Base-by-base conservation (phyloP, 306 rosid genomes). In the Cicer chorassanicum region DNA sequence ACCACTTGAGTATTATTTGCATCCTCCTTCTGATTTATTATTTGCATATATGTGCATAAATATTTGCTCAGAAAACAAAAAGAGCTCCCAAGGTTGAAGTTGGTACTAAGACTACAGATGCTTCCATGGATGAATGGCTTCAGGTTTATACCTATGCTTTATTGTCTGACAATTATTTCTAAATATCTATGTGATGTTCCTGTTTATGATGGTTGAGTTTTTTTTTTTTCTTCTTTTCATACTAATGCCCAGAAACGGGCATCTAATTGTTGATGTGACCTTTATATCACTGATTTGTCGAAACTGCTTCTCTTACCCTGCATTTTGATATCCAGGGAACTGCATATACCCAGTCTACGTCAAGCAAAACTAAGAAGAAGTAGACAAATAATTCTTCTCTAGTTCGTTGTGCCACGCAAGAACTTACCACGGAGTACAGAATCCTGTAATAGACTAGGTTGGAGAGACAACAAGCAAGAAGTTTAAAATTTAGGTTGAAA, bases 71-170 rank as follows among this genome's bases (percentile, higher is more conserved):
- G 98, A 91, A 90, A 88, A 78, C 97, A 78, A 94, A 91, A 88
- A 87, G 93, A 82, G 85, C 87, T 70, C 84, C 98, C 72, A 93
- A 91, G 82, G 91, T 93, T 76, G 98, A 93, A 86, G 90, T 94
- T 72, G 98, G 97, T 75, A 94, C 98, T 24, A 90, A 76, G 82
- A 12, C 82, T 16, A 81, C 88, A 2, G 97, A 91, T 81, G 87
- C 94, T 9, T 86, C 92, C 0, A 82, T 84, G 81, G 97, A 94
- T 72, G 97, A 91, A 66, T 94, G 98, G 98, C 98, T 92, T 76
- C 75, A 94, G 98, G 98, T 91, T 88, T 79, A 46, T 63, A 43
- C 66, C 14, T n/a, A 39, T 62, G 13, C 48, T 62, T 62, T 38
- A 62, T n/a, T 62, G 24, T 62, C 46, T 62, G 8, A 38, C 68